Evolutionary conservation across 371 early-diverging fungal genomes (phyloP), one percentile per base, ranked within the genome.

Genomic region (Lichtheimia corymbifera): DNA sequence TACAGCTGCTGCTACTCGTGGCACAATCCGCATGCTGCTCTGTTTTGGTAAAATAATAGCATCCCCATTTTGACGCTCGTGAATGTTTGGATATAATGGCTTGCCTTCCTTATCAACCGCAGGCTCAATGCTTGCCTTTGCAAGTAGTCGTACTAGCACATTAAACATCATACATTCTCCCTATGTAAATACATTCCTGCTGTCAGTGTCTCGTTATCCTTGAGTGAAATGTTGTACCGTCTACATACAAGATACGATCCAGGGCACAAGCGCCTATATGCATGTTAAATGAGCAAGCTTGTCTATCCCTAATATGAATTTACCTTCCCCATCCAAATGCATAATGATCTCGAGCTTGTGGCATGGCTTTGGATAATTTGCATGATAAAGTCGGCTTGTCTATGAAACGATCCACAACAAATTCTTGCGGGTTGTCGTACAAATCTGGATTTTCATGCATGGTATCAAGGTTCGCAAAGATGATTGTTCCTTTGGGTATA

Each of bases 371-470:
- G 2, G 64, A 52, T 5, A 25, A 17, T 13, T 53, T 49, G 17
- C 20, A 12, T 47, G 59, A 53, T 7, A 59, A 11, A 25, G 15
- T 52, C 15, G 45, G 41, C 20, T 58, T 54, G n/a, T 61, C 35
- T n/a, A 70, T n/a, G 53, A 57, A 63, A 11, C 71, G 66, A 3
- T 61, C 62, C 5, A 55, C 50, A 5, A 55, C 55, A 50, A 61
- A 61, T n/a, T 49, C 45, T 15, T 61, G 55, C 2, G 62, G 62
- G 5, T 61, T 14, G 14, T 40, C 28, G 30, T 61, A 61, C 22
- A 61, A 18, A 9, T 47, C 27, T 13, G 62, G 55, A 24, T 61
- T 45, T n/a, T 20, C 24, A 43, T 64, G 58, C 44, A 59, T 55
- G 1, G 45, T 56, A 30, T 15, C 22, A 41, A 58, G 53, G 50